A percentile compares a stretch with the other conserved stretches of the same genome.
Evolutionary conservation across 305 asterid species (phyloP).

Genomic region (Coffea humblotiana): DNA sequence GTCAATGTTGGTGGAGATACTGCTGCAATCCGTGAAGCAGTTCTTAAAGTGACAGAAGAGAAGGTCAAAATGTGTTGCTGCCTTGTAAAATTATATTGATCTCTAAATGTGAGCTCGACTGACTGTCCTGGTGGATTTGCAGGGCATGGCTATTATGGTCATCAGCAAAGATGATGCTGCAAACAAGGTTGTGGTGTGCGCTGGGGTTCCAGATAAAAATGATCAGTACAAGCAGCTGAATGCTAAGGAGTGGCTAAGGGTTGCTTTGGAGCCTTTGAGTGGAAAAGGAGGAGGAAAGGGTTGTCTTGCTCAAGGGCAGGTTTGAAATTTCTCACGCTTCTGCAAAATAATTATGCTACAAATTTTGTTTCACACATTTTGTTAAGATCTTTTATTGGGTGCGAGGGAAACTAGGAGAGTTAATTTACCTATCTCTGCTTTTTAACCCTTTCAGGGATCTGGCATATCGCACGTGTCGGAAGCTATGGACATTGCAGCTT

Average conservation of each 20-base stretch:
- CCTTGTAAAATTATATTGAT: slow-evolving; percentile 1
- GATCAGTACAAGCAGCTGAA: slow-evolving; percentile 60
- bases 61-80: slow-evolving; percentile 46
- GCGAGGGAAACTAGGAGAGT: neutral
- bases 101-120: neutral
- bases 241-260: slow-evolving; percentile 76
- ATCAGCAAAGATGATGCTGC: slow-evolving; percentile 68
- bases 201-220: slow-evolving; percentile 84
- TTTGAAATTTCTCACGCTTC: slow-evolving; percentile 24
- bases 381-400: neutral
- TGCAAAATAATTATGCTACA: neutral
- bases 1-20: slow-evolving; percentile 87
- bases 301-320: slow-evolving; percentile 98
- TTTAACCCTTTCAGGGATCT: slow-evolving; percentile 54
- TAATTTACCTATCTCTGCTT: neutral
- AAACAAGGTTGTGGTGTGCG: slow-evolving; percentile 88
- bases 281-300: slow-evolving; percentile 99
- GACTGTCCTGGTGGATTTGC: slow-evolving; percentile 25
- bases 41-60: slow-evolving; percentile 86
- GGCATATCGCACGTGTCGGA: slow-evolving; percentile 47
- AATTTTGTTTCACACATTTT: neutral
- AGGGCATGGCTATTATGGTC: slow-evolving; percentile 90
- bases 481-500: slow-evolving; percentile 72
- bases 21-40: slow-evolving; percentile 98
- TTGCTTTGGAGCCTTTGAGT: slow-evolving; percentile 62